These are phyloP conservation scores for Alternaria triticimaculans DNA, from an alignment of 2,329 filamentous ascomycete genomes.

Conservation along the genomic window DNA sequence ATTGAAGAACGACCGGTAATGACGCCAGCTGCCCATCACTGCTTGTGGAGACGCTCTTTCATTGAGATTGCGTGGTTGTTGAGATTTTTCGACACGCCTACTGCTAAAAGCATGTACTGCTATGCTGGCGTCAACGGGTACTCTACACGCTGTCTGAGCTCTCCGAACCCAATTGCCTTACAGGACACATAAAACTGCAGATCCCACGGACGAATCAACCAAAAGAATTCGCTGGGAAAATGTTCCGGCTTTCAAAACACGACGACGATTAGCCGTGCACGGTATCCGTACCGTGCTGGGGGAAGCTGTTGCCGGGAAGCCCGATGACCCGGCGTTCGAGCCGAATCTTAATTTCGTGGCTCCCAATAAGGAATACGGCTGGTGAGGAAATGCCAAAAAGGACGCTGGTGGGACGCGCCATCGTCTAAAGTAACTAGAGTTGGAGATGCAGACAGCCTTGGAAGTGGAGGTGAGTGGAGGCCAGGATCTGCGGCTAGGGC, in stretches of 20 bases:
- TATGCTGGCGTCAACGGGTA: not conserved
- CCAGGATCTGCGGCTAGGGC: constrained; percentile 5
- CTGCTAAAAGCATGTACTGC: not conserved
- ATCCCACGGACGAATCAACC: not conserved
- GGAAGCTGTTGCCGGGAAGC: not conserved
- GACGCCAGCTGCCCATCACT: not conserved
- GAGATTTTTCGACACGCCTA: not conserved
- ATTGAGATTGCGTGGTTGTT: not conserved
- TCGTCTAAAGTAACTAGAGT: not conserved
- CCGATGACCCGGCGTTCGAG: not conserved
- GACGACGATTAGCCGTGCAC: not conserved
- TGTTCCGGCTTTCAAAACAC: not conserved
- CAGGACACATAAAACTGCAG: not conserved
- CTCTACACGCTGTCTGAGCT: not conserved
- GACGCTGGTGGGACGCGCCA: not conserved
- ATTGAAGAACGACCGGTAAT: not conserved
- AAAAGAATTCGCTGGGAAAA: not conserved
- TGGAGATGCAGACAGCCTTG: not conserved
- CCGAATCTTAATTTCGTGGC: not conserved
- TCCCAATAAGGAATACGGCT: constrained; percentile 5
- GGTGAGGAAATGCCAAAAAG: not conserved
- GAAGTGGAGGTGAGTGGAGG: not conserved
- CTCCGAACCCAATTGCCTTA: not conserved
- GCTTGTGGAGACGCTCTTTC: not conserved
- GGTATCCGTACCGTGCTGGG: not conserved